Evolutionary conservation across 2,329 filamentous ascomycete species (phyloP), one percentile per base, ranked within the genome.

Genomic region (Karstenula rhodostoma): DNA sequence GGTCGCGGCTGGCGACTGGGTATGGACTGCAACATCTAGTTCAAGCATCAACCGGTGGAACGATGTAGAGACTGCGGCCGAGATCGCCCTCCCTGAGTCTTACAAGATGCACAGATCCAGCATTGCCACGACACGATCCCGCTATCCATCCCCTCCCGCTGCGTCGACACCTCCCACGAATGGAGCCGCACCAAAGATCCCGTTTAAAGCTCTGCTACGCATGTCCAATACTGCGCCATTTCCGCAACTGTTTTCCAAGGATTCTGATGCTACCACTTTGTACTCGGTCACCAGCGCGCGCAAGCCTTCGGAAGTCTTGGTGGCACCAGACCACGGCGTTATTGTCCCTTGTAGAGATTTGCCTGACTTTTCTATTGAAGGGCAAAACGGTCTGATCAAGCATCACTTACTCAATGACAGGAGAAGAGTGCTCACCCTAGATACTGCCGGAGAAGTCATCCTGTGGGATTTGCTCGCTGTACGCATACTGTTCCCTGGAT

Each of bases 371-470:
- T 76, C 81, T 1, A 95, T 99, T 50, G 93, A 97, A 78, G 95
- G 95, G 1, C 94, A 97, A 72, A 94, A 97, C 79, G 95, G 95
- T 10, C 81, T 99, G 56, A 93, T 98, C 62, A 99, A 98, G 78
- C 92, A 97, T 77, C 89, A 90, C 70, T 85, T 98, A 68, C 83
- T 99, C 62, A 98, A 96, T 77, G 94, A 99, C 75, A 87, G 94
- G 67, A 90, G 92, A 73, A 87, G 93, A 60, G 94, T 96, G 4
- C 82, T 99, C 65, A 99, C 95, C 0, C 82, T 97, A 55, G 95
- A 99, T 77, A 97, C 95, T 2, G 94, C 94, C 1, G 95, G 95
- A 17, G 95, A 99, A 73, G 94, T 98, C 2, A 82, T 97, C 49
- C 81, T 99, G 65, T 99, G 95, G 95, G 95, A 99, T 83, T 82